Base-by-base conservation (phyloP, 768 basidiomycete species). In the Arthromyces matolae region DNA sequence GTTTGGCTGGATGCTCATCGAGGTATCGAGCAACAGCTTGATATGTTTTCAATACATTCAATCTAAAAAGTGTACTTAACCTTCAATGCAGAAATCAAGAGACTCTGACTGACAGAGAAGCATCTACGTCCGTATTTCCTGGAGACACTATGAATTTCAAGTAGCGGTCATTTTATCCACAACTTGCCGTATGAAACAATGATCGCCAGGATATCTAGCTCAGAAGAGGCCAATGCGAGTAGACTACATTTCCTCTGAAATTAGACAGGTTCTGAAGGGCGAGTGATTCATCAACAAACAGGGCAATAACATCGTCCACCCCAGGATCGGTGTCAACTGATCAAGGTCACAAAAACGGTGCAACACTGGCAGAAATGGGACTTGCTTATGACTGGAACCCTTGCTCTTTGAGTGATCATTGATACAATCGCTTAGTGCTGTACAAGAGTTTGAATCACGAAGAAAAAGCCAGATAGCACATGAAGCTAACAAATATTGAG, bases 261-360 rank as follows among this genome's bases (percentile, higher is more conserved):
- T 43, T 16, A 47, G 25, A 20, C 37, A 18, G 16, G 8, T 32
- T 28, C 18, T 18, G 8, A 29, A 31, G 25, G 9, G 22, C 31
- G 16, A n/a, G n/a, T n/a, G 33, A 42, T 35, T 32, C 8, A 6
- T 36, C 27, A 23, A 64, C 81, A 49, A 49, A 86, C 89, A 93
- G 80, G 23, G 89, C 89, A 42, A 91, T 55, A 20, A 76, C 71
- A 62, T 93, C 91, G 59, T 93, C 91, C 3, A 91, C 84, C 27
- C 91, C 91, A 6, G 90, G 88, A 60, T 93, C 90, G 22, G 88
- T 88, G 56, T 91, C 89, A 58, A 90, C 87, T 90, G 57, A 13
- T 35, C 34, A n/a, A 35, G 4, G 10, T 18, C 18, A 25, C 3
- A 27, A 32, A 13, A 8, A 31, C 47, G 37, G 36, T 19, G 18